phyloP scores from a whole-genome alignment of 2,329 filamentous ascomycete species.

The Madurella fahalii region DNA sequence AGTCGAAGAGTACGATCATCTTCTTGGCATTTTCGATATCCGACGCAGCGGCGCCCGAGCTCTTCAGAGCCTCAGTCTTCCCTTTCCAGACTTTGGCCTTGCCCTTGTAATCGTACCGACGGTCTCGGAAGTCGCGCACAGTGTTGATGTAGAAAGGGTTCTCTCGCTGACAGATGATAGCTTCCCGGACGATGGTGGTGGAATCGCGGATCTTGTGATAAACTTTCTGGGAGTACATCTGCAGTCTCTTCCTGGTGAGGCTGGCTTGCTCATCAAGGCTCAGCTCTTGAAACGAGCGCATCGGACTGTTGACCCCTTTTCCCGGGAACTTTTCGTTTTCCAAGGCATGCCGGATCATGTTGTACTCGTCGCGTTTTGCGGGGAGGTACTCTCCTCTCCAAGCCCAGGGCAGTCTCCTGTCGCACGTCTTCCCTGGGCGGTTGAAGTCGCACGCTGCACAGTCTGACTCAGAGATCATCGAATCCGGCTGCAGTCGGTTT shows the following conservation, averaged over 20 bases:
- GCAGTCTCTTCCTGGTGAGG: constrained; percentile 79
- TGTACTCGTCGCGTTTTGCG: constrained; percentile 96
- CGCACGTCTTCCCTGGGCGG: constrained; percentile 92
- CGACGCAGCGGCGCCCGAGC: constrained; percentile 66
- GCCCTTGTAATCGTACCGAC: constrained; percentile 97
- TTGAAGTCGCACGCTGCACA: constrained; percentile 99
- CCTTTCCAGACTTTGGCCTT: constrained; percentile 98
- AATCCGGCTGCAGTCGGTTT: constrained; percentile 93
- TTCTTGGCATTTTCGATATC: constrained; percentile 96
- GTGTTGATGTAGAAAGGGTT: constrained; percentile 99
- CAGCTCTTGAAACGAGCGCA: constrained; percentile 75
- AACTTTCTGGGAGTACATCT: constrained; percentile 95
- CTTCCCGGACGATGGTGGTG: constrained; percentile 86
- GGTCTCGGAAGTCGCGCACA: constrained; percentile 91
- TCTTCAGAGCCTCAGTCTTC: constrained; percentile 83
- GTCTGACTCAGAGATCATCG: constrained; percentile 96
- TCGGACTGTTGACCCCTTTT: constrained; percentile 64
- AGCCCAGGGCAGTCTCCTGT: constrained; percentile 89
- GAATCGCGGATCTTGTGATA: constrained; percentile 99
- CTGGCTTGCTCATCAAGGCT: constrained; percentile 74
- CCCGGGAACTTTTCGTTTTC: constrained; percentile 92
- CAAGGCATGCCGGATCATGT: constrained; percentile 91
- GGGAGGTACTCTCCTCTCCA: constrained; percentile 98
- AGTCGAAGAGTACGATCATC: constrained; percentile 96
- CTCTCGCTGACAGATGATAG: constrained; percentile 96